phyloP scores from a whole-genome alignment of 257 asterid species.

The Knoxia roxburghii region DNA sequence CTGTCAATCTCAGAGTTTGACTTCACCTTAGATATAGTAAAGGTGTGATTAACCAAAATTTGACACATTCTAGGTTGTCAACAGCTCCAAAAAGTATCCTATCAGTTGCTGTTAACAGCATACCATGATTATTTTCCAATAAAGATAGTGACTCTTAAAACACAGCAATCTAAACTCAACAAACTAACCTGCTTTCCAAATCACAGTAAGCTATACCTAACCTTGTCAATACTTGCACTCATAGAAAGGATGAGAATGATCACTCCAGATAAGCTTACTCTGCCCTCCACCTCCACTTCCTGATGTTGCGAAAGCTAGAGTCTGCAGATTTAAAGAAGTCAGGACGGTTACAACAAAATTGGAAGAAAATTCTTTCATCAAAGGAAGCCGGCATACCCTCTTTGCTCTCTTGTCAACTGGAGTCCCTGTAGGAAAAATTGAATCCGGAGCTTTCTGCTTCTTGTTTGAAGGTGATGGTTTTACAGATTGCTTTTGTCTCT shows the following conservation, averaged over 20 bases:
- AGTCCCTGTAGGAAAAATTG: constrained; percentile 49
- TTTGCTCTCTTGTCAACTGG: constrained; percentile 87
- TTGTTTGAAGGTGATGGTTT: constrained; percentile 38
- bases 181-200: constrained; percentile 9
- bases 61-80: neutral
- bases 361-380: constrained; percentile 12
- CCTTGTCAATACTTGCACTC: constrained; percentile 5
- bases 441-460: constrained; percentile 42
- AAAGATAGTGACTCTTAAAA: neutral
- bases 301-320: constrained; percentile 58
- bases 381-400: constrained; percentile 43
- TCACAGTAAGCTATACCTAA: neutral
- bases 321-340: constrained; percentile 49
- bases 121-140: neutral
- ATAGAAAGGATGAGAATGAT: constrained; percentile 36
- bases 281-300: constrained; percentile 91
- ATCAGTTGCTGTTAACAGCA: too few species aligned
- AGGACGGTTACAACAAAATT: constrained; percentile 20
- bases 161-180: neutral
- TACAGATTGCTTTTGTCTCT: constrained; percentile 46
- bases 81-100: neutral
- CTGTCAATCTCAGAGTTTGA: neutral
- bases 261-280: constrained; percentile 81
- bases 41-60: neutral
- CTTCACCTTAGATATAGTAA: neutral